These are phyloP conservation scores for Aspergillus heteromorphus DNA, from an alignment of 495 filamentous ascomycete genomes.

Conservation along the genomic window DNA sequence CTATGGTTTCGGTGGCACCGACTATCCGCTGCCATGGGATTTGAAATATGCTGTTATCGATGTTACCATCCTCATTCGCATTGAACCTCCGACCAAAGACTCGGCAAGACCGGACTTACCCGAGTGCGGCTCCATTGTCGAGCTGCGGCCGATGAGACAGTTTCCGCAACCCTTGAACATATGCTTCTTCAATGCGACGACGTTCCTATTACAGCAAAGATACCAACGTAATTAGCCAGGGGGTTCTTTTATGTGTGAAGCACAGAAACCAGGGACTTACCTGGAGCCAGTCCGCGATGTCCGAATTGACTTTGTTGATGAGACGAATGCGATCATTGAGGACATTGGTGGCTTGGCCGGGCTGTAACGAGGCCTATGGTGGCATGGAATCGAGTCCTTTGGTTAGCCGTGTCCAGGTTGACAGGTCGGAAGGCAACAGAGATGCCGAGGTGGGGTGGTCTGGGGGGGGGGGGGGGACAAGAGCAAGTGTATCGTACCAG, in stretches of 20 bases:
- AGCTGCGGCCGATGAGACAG: conserved; percentile 64
- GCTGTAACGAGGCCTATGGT: conserved; percentile 73
- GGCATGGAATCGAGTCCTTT: neutral
- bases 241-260: neutral
- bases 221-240: neutral
- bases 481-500: conserved; percentile 60
- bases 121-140: conserved; percentile 71
- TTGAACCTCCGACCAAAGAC: neutral
- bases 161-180: conserved; percentile 79
- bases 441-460: conserved; percentile 3
- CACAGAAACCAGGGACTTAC: conserved; percentile 44
- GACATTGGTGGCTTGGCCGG: conserved; percentile 74
- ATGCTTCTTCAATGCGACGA: conserved; percentile 84
- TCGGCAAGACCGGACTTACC: conserved; percentile 50
- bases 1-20: conserved; percentile 69
- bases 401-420: neutral
- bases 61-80: neutral
- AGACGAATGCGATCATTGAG: conserved; percentile 84
- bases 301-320: conserved; percentile 78
- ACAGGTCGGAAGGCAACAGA: neutral
- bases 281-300: conserved; percentile 97
- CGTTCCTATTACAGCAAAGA: conserved; percentile 61
- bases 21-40: conserved; percentile 90
- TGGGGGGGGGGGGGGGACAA: conserved; percentile 1
- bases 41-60: conserved; percentile 67